phyloP scores from a whole-genome alignment of 2,329 filamentous ascomycete species.

The Bipolaris victoriae region DNA sequence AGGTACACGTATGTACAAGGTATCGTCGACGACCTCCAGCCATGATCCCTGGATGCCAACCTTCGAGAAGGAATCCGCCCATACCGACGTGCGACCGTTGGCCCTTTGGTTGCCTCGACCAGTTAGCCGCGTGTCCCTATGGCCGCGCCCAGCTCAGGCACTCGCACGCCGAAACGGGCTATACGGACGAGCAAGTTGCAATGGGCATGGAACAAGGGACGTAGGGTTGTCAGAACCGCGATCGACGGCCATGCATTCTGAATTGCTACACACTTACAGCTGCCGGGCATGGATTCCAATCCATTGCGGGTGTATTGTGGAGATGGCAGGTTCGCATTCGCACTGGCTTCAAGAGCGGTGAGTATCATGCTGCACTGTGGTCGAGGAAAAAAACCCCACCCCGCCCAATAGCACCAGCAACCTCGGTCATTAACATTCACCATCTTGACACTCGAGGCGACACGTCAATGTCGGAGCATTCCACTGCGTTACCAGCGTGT shows the following conservation, averaged over 20 bases:
- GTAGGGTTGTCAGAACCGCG: constrained; percentile 3
- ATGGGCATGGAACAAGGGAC: constrained; percentile 1
- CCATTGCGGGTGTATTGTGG: constrained; percentile 23
- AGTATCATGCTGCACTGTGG: constrained; percentile 10
- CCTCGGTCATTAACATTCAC: constrained; percentile 9
- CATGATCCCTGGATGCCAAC: constrained; percentile 24
- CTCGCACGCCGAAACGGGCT: constrained; percentile 9
- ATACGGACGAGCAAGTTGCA: constrained; percentile 8
- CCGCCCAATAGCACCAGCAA: neutral
- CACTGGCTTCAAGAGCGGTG: constrained; percentile 12
- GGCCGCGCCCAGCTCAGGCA: neutral
- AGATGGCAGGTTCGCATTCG: constrained; percentile 12
- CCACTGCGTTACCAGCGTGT: constrained; percentile 12
- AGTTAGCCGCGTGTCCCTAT: constrained; percentile 20
- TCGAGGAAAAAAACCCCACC: neutral
- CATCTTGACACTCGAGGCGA: constrained; percentile 17
- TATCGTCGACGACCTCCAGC: constrained; percentile 16
- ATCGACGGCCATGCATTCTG: constrained; percentile 11
- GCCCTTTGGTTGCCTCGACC: constrained; percentile 10
- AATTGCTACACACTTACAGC: neutral
- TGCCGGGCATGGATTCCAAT: constrained; percentile 9
- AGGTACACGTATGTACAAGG: constrained; percentile 2
- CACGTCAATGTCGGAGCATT: constrained; percentile 25
- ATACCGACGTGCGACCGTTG: constrained; percentile 25
- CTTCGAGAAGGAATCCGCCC: constrained; percentile 34